Base-by-base conservation (phyloP, 31 red algal genomes). In the Pterothamnion heteromorphum region DNA sequence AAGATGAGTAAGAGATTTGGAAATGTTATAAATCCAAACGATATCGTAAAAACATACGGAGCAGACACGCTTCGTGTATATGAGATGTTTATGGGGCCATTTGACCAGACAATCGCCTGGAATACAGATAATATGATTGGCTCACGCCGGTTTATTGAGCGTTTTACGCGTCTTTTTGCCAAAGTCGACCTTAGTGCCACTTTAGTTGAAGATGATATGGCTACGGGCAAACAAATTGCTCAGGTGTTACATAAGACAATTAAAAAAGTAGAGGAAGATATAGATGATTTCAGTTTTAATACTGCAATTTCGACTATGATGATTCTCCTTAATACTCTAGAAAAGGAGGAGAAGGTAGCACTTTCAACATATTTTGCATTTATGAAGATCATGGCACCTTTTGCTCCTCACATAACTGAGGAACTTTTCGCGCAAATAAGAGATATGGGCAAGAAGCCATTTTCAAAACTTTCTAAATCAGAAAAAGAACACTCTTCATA, bases 1-100 rank as follows among this genome's bases (percentile, higher is more conserved):
- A 78, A 84, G 44, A 97, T 97, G 96, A 94, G 91, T 44, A 97
- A 97, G 84, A 89, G 76, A 14, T 86, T 94, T 43, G 94, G 94
- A 37, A 97, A 97, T 89, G 96, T 97, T 2, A 94, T 97, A 44
- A 97, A 97, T 83, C 96, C 96, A 0, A 94, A 97, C 80, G 88
- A 86, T 5, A 90, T 97, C 20, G 80, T 97, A 2, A 44, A 85
- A 23, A 28, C 30, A 43, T 96, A 93, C 84, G 96, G 96, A 26
- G 92, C 96, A 21, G 96, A 97, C 37, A 93, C 96, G 0, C 71
- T 97, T 9, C 94, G 96, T 23, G 89, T 92, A 72, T 97, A 96
- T 74, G 57, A 95, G 74, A 97, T 97, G 96, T 97, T 94, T 74
- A 96, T 97, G 94, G 96, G 94, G 22, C 94, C 94, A 22, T 89